phyloP scores from a whole-genome alignment of 352 stramenopile genomes.

The Phytophthora pinifolia region DNA sequence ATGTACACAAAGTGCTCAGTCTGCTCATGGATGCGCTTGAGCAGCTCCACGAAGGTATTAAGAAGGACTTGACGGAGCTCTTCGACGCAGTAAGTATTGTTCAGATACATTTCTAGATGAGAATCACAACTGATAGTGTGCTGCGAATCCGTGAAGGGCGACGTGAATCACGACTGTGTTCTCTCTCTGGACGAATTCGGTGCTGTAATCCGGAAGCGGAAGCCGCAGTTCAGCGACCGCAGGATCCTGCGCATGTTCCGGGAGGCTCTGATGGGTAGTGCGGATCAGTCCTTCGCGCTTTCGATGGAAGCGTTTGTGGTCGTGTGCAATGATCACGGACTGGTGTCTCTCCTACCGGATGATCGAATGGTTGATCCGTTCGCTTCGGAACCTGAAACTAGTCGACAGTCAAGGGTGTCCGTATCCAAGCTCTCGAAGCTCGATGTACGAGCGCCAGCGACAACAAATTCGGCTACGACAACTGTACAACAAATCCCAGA shows the following conservation, averaged over 20 bases:
- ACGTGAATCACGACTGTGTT: conserved; percentile 74
- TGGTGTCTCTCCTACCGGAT: conserved; percentile 64
- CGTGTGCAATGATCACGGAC: conserved; percentile 70
- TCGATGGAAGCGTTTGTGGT: conserved; percentile 71
- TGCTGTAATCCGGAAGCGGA: conserved; percentile 55
- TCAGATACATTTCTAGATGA: no score
- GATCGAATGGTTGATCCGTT: conserved; percentile 64
- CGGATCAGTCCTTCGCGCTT: conserved; percentile 69
- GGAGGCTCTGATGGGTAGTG: conserved; percentile 61
- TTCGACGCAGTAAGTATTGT: conserved; percentile 46
- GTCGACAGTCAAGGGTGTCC: background rate
- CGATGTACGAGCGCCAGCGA: background rate
- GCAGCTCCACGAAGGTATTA: conserved; percentile 53
- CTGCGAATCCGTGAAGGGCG: conserved; percentile 35
- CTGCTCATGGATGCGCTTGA: conserved; percentile 62
- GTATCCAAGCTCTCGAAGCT: background rate
- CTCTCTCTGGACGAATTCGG: conserved; percentile 71
- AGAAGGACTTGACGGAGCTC: conserved; percentile 47
- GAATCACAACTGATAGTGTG: background rate
- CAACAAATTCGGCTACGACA: background rate
- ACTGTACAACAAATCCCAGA: conserved; percentile 36
- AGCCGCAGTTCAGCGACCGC: conserved; percentile 64
- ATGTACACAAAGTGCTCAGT: conserved; percentile 60
- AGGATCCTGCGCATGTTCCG: conserved; percentile 78
- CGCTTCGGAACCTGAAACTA: background rate